These are phyloP conservation scores for Lactarius pseudohatsudake DNA, from an alignment of 768 basidiomycete species.

Conservation along the genomic window DNA sequence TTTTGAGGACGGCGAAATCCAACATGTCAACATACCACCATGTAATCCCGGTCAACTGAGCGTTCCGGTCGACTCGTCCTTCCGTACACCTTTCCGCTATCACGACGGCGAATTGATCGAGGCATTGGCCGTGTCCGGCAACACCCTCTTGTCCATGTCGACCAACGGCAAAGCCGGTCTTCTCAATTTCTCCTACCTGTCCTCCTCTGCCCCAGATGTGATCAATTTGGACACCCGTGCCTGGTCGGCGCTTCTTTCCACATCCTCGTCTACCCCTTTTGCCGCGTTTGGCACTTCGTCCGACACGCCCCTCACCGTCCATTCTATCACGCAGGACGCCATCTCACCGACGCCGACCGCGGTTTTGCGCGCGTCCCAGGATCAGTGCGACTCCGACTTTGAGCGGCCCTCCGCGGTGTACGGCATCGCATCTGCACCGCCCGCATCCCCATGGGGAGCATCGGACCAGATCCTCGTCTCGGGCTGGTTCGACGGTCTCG, in stretches of 20 bases:
- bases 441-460: slow-evolving; percentile 63
- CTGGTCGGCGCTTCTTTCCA: slow-evolving; percentile 63
- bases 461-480: slow-evolving; percentile 72
- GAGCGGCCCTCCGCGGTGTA: slow-evolving; percentile 60
- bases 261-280: slow-evolving; percentile 52
- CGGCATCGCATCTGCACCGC: slow-evolving; percentile 61
- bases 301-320: slow-evolving; percentile 54
- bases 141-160: slow-evolving; percentile 56
- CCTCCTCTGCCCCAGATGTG: slow-evolving; percentile 31
- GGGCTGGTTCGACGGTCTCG: slow-evolving; percentile 80
- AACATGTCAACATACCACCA: slow-evolving; percentile 44
- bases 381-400: slow-evolving; percentile 26
- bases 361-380: slow-evolving; percentile 44
- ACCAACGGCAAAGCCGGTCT: slow-evolving; percentile 51
- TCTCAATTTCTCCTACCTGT: slow-evolving; percentile 29
- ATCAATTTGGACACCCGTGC: slow-evolving; percentile 53
- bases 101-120: slow-evolving; percentile 54
- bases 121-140: slow-evolving; percentile 49
- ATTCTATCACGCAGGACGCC: slow-evolving; percentile 49
- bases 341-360: slow-evolving; percentile 50
- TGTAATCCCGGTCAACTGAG: slow-evolving; percentile 25
- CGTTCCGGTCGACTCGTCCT: slow-evolving; percentile 28
- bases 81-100: slow-evolving; percentile 31
- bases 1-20: slow-evolving; percentile 58
- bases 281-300: slow-evolving; percentile 70